Base-by-base conservation (phyloP, 495 filamentous ascomycete genomes). In the Penicillium odoratum region DNA sequence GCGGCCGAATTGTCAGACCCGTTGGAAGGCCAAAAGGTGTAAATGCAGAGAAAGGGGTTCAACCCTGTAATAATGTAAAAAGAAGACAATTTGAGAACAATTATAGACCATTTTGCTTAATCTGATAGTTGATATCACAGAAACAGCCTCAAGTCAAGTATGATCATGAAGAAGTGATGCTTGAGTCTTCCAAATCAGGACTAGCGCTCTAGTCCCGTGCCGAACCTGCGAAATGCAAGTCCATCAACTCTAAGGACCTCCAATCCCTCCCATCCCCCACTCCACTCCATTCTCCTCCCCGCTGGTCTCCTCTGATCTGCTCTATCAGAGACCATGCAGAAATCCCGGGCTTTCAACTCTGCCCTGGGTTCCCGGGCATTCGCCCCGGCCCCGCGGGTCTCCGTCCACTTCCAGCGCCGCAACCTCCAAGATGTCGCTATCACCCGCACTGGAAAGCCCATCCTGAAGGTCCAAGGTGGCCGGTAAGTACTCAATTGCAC, bases 401-500 rank as follows among this genome's bases (percentile, higher is more conserved):
- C 76, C 66, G 72, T 74, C 63, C 73, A 77, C 51, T 58, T 72
- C 51, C 78, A 78, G 67, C 74, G 80, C 72, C 79, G 84, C 61
- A 74, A 70, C 65, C 73, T 94, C 58, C 87, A 88, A 67, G 91
- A 96, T 80, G 81, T 96, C 61, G 75, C 86, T 59, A 93, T 96
- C 68, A 88, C 91, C 55, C 80, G 91, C 63, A 96, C 91, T 46
- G 91, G 91, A 70, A 93, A 90, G 79, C 91, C 91, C 49, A 86
- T 96, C 57, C 76, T 94, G 68, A 86, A 91, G 70, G 75, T 84
- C 56, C 87, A 90, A 67, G 91, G 91, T 75, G 91, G 91, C 77
- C 83, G 90, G 91, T 93, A 72, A 80, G 83, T 73, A 50, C 51
- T 43, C 70, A 63, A 69, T 69, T 63, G 36, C 10, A 40, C 0